Base-by-base conservation (phyloP, 1,139 yeast species). In the Casaregolazyma suthepensis region DNA sequence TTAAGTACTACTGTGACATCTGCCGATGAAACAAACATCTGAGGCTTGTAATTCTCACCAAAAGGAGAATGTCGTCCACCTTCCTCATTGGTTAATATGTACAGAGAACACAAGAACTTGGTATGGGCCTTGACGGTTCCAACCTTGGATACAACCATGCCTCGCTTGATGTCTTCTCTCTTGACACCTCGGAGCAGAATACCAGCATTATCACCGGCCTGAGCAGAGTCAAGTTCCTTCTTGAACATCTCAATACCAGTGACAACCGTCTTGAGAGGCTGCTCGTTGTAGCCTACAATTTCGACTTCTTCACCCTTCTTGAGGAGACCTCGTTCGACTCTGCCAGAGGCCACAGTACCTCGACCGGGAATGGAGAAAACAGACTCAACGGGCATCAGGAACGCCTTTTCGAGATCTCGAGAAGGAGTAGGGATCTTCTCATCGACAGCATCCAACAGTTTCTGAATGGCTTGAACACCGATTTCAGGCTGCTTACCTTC, bases 181-280 rank as follows among this genome's bases (percentile, higher is more conserved):
- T 90, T 91, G 71, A 91, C 83, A 81, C 99, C 99, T 82, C 99
- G 90, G 73, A 93, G 81, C 73, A 93, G 79, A 66, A 93, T 83
- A 77, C 99, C 99, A 73, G 96, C 96, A 75, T 94, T 93, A 79
- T 93, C 99, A 80, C 99, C 99, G 68, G 97, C 98, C 83, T 86
- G 87, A 63, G 98, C 98, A 67, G 84, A 81, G 76, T 90, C 98
- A 69, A 93, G 84, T 74, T 93, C 98, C 82, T 93, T 93, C 83
- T 90, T 91, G 84, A 91, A 93, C 96, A 90, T 91, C 80, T 93
- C 99, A 68, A 93, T 87, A 76, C 98, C 98, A 59, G 99, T 93
- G 61, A 91, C 97, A 62, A 87, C 89, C 65, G 96, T 85, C 83
- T 90, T 91, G 75, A 86, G 74, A 64, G 96, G 93, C 72, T 83